Base-by-base conservation (phyloP, 129 eudicot species). In the Logfia minima region DNA sequence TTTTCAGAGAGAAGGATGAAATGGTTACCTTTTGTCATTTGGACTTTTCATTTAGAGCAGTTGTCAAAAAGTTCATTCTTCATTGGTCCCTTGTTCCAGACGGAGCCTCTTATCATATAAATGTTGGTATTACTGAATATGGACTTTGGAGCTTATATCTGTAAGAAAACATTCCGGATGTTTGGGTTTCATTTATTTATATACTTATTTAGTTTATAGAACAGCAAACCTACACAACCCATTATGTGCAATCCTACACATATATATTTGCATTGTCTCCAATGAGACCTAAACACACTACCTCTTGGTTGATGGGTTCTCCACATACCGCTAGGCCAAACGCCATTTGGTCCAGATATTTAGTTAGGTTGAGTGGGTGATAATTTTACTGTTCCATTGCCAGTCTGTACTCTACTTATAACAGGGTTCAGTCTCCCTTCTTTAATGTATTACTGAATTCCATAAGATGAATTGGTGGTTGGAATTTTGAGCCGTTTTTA, bases 401-500 rank as follows among this genome's bases (percentile, higher is more conserved):
- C n/a, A 62, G 26, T 62, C 31, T 62, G 11, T 58, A 5, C 28
- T 59, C 34, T 23, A 28, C 68, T 24, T 63, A 61, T 55, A 55
- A n/a, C 71, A 34, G 14, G 26, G 23, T 67, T 35, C 51, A 58
- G 34, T 60, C 63, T 23, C 31, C 18, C 18, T 39, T 78, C 70
- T 39, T 78, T 68, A 51, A 28, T 24, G 72, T 58, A 19, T 77
- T 68, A 58, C 37, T 37, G 29, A 59, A 68, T 35, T 78, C 59
- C 51, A 22, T 77, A 58, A 58, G 76, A 28, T 8, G 70, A 26
- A 39, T 69, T 16, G 31, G 63, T 10, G 41, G 45, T 39, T 75
- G 70, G 24, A 26, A 24, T 61, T 21, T 62, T 24, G 34, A 43
- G 16, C 55, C n/a, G 1, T 3, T 24, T 24, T 61, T 39, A 22